phyloP scores from a whole-genome alignment of 495 filamentous ascomycete species.

The Hypoxylon intermedium region DNA sequence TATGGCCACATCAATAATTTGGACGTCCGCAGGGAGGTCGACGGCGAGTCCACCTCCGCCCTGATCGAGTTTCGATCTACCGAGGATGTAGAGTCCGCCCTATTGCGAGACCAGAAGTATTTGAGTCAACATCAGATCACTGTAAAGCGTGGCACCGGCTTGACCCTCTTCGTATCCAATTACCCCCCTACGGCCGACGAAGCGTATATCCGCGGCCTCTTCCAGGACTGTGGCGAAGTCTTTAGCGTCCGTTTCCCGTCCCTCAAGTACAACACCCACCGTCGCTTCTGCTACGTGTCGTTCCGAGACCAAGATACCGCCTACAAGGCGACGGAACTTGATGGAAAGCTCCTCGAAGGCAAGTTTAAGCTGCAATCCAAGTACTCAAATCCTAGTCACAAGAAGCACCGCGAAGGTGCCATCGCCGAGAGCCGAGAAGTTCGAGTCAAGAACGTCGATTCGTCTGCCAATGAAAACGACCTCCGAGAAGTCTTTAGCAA shows the following conservation, averaged over 20 bases:
- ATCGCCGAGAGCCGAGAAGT: constrained; percentile 85
- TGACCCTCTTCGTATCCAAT: constrained; percentile 89
- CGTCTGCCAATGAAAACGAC: constrained; percentile 68
- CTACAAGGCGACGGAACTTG: constrained; percentile 69
- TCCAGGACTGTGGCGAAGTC: constrained; percentile 79
- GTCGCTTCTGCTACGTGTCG: constrained; percentile 93
- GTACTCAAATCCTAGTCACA: constrained; percentile 80
- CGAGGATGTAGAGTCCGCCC: constrained; percentile 81
- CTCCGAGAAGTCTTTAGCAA: constrained; percentile 71
- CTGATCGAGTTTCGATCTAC: constrained; percentile 82
- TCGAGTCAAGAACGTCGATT: constrained; percentile 78
- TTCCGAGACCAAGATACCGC: constrained; percentile 73
- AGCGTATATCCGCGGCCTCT: constrained; percentile 75
- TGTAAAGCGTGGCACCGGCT: constrained; percentile 72
- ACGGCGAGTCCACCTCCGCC: constrained; percentile 67
- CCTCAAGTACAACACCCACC: constrained; percentile 83
- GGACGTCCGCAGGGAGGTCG: constrained; percentile 64
- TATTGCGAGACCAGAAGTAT: constrained; percentile 77
- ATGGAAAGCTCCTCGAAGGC: constrained; percentile 70
- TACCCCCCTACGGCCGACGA: constrained; percentile 89
- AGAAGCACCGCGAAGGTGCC: constrained; percentile 81
- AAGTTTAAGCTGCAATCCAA: constrained; percentile 73
- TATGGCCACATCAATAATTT: constrained; percentile 83
- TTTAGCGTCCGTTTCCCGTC: constrained; percentile 88
- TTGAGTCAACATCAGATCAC: constrained; percentile 73